Conservation (phyloP, 345 rosid species). For the Mercurialis annua region DNA sequence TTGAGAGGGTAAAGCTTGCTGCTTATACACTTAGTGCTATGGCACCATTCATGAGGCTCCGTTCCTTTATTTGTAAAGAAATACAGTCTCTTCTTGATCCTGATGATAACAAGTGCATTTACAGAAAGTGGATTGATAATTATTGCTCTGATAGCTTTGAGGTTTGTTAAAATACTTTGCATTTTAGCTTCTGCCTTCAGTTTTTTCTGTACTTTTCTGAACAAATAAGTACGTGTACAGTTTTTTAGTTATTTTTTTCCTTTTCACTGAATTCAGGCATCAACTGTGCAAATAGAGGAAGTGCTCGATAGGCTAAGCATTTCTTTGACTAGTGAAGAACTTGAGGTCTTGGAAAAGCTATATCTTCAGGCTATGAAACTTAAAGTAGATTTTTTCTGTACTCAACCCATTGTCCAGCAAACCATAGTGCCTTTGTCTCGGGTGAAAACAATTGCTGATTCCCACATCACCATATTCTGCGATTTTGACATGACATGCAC, state of each 20-base stretch:
- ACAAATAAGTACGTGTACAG: constrained; percentile 8
- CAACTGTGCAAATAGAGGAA: constrained; percentile 83
- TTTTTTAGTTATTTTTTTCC: constrained; percentile 7
- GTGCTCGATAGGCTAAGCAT: constrained; percentile 87
- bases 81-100: constrained; percentile 47
- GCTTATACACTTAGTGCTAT: constrained; percentile 93
- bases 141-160: constrained; percentile 74
- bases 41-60: constrained; percentile 89
- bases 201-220: constrained; percentile 13
- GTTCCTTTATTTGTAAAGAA: constrained; percentile 73
- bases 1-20: constrained; percentile 92
- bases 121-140: constrained; percentile 78
- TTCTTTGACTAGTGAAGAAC: constrained; percentile 91
- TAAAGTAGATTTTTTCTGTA: constrained; percentile 76
- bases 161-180: constrained; percentile 39
- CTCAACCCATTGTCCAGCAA: constrained; percentile 68
- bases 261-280: constrained; percentile 49
- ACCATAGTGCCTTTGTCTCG: constrained; percentile 63
- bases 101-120: constrained; percentile 52
- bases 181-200: neutral
- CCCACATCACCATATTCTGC: constrained; percentile 60
- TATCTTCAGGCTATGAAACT: constrained; percentile 96
- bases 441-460: constrained; percentile 43
- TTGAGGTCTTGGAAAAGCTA: constrained; percentile 78
- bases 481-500: constrained; percentile 98